Conservation (phyloP, 2,329 filamentous ascomycete genomes). For the Fusarium compactum region DNA sequence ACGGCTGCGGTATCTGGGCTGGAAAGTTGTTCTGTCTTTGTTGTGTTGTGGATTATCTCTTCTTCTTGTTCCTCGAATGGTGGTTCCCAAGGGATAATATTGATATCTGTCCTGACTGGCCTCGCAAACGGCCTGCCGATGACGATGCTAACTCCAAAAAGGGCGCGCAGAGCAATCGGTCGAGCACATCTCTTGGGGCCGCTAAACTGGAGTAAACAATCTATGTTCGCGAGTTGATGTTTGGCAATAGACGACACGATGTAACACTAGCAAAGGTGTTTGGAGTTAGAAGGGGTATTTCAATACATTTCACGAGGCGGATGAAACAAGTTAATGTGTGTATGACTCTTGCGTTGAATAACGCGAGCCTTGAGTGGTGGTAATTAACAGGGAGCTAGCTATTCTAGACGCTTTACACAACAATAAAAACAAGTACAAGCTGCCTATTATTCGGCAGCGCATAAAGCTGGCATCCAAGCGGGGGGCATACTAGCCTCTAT, state of each 20-base stretch:
- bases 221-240: background rate
- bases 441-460: constrained; percentile 27
- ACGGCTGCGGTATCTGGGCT: constrained; percentile 98
- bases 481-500: constrained; percentile 6
- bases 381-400: constrained; percentile 44
- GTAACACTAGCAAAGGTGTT: constrained; percentile 10
- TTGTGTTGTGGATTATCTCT: constrained; percentile 91
- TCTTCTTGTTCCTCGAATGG: constrained; percentile 90
- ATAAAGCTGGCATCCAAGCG: constrained; percentile 28
- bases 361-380: constrained; percentile 21
- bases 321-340: constrained; percentile 5
- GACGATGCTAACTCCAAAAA: constrained; percentile 49
- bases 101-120: constrained; percentile 92
- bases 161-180: constrained; percentile 48
- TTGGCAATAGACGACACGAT: background rate
- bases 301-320: background rate
- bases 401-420: constrained; percentile 46
- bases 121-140: constrained; percentile 71
- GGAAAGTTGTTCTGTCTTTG: constrained; percentile 97
- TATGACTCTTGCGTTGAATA: constrained; percentile 7
- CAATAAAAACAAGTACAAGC: constrained; percentile 39
- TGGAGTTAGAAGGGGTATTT: constrained; percentile 13
- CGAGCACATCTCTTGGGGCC: constrained; percentile 50
- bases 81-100: constrained; percentile 87
- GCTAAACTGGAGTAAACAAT: constrained; percentile 42